Base-by-base conservation (phyloP, 495 filamentous ascomycete species). In the Aspergillus haitiensis region DNA sequence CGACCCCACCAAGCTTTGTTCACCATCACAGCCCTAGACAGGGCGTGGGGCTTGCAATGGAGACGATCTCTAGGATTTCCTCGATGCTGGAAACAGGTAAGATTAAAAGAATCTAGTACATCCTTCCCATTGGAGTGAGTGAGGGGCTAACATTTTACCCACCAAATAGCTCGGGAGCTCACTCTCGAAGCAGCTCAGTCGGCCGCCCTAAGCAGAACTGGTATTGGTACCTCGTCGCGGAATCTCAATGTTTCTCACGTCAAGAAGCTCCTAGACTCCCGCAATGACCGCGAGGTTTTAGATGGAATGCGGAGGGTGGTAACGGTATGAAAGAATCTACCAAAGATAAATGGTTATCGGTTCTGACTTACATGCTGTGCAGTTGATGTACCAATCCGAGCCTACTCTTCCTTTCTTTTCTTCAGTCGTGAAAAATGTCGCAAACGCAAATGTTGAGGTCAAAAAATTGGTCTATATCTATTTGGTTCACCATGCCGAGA, bases 391-490 rank as follows among this genome's bases (percentile, higher is more conserved):
- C 75, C 86, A 87, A 52, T 82, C 86, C 61, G 87, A 91, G 64
- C 86, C 89, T 46, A 91, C 90, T 62, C 83, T 94, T 10, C 82
- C 88, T 13, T 93, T 91, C 78, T 98, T 98, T 73, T 93, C 94
- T 10, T 87, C 91, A 21, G 88, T 98, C 55, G 91, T 98, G 68
- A 98, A 98, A 77, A 97, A 97, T 65, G 90, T 96, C 27, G 92
- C 93, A 27, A 95, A 87, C 36, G 86, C 93, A 32, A 93, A 88
- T 64, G 80, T 97, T 67, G 92, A 96, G 70, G 90, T 97, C 66
- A 95, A 96, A 75, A 98, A 97, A 70, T 84, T 98, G 48, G 94
- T 98, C 57, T 97, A 98, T 79, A 96, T 97, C 70, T 97, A 96
- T 72, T 86, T 98, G 58, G 86, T 97, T 60, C 89, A 92, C 68